A percentile compares a stretch with the other conserved stretches of the same genome.
Evolutionary conservation across 768 basidiomycete genomes (phyloP).

Genomic region (Sporobolomyces roseus): DNA sequence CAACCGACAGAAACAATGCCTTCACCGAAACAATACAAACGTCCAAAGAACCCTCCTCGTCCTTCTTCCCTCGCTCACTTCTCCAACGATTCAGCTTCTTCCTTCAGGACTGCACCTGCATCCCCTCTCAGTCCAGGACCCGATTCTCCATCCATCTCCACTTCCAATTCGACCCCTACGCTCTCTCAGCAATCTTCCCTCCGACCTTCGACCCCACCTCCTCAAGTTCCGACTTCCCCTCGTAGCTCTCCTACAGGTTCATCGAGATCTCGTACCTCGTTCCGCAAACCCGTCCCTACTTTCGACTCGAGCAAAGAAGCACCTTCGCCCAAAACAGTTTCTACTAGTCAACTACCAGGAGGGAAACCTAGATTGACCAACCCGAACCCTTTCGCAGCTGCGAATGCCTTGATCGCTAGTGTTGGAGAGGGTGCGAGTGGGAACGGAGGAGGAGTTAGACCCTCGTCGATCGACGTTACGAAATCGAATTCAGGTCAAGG

Average conservation of each 20-base stretch:
- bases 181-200: not conserved
- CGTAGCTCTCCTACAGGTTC: conserved; percentile 12
- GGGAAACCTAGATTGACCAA: conserved; percentile 13
- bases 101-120: conserved; percentile 11
- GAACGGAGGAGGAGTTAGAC: not conserved
- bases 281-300: conserved; percentile 33
- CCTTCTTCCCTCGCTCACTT: conserved; percentile 10
- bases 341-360: not conserved
- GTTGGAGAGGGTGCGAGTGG: too few species aligned
- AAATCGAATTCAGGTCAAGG: not conserved
- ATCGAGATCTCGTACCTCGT: not conserved
- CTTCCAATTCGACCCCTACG: not conserved
- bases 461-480: not conserved
- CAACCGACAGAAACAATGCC: conserved; percentile 17
- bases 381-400: conserved; percentile 31
- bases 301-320: conserved; percentile 1
- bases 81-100: conserved; percentile 7
- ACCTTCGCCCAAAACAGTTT: conserved; percentile 4
- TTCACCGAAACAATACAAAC: conserved; percentile 25
- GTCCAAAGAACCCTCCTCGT: conserved; percentile 28
- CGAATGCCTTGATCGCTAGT: not conserved
- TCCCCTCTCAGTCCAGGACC: not conserved
- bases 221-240: not conserved
- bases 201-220: not conserved
- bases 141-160: not conserved